Evolutionary conservation across 805 yeast genomes (phyloP).

Genomic region (Teunomyces kruisii): DNA sequence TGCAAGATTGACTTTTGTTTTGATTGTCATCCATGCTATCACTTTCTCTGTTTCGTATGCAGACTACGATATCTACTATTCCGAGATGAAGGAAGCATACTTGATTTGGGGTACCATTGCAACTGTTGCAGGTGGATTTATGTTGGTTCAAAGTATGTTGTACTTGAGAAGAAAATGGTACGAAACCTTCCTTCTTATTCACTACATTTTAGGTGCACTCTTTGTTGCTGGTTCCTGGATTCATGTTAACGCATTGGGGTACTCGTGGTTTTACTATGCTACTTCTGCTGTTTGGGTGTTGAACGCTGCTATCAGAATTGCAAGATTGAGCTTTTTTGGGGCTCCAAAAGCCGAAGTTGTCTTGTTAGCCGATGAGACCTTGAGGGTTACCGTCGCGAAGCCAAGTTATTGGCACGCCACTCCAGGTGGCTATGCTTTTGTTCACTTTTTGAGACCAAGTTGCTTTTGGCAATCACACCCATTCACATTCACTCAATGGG

Average conservation of each 20-base stretch:
- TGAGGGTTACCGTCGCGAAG: constrained; percentile 33
- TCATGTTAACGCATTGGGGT: constrained; percentile 40
- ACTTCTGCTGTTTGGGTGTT: constrained; percentile 36
- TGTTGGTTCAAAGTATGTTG: constrained; percentile 45
- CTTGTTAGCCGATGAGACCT: constrained; percentile 33
- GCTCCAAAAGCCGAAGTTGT: constrained; percentile 33
- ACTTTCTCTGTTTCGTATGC: constrained; percentile 10
- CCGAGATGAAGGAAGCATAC: constrained; percentile 16
- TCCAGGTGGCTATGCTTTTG: constrained; percentile 61
- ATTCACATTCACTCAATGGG: constrained; percentile 51
- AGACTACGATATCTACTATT: constrained; percentile 10
- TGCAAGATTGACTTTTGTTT: constrained; percentile 14
- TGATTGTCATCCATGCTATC: constrained; percentile 18
- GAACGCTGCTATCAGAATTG: constrained; percentile 31
- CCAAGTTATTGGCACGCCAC: constrained; percentile 35
- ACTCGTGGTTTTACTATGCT: constrained; percentile 27
- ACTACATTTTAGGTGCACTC: constrained; percentile 51
- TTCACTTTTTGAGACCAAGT: constrained; percentile 45
- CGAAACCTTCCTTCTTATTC: constrained; percentile 53
- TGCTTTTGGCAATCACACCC: constrained; percentile 72
- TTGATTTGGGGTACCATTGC: constrained; percentile 30
- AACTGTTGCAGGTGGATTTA: constrained; percentile 32
- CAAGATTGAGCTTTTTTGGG: constrained; percentile 33
- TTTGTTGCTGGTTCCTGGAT: constrained; percentile 47
- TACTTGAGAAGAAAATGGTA: constrained; percentile 45